Evolutionary conservation across 2,329 filamentous ascomycete species (phyloP), one percentile per base, ranked within the genome.

Genomic region (Knufia petricola): DNA sequence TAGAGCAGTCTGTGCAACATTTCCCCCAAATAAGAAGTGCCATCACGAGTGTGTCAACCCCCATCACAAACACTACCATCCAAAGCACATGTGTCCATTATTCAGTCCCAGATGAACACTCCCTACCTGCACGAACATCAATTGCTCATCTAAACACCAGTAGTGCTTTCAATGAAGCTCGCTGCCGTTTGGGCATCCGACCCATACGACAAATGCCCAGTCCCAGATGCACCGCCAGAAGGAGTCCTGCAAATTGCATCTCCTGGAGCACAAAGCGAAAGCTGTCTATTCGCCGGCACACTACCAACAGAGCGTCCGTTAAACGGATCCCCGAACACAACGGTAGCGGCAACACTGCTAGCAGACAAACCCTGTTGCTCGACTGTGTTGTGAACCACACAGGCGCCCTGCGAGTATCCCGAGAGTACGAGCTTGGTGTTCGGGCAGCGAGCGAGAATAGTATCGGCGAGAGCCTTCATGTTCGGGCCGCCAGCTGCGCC

Each of bases 341-440:
- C 57, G 19, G 58, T 59, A 42, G 51, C 53, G 44, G 45, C 37
- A 20, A 56, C 49, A 19, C 51, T 32, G 28, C 7, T 54, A 58
- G 37, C 56, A 53, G 4, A 61, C 55, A 41, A 62, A 60, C 4
- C 54, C 51, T 3, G 60, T 52, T 10, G 53, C 55, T 20, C 62
- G 7, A 69, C 70, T 1, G 68, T 69, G 23, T 72, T 70, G 60
- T 74, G 72, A 1, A 63, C 55, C 20, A 64, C 51, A 42, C 60
- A 55, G 2, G 58, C 62, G 1, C 62, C 62, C 49, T 64, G 61
- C 10, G 60, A 63, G 50, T 63, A 64, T 9, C 62, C 61, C 24
- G 59, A 12, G 23, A 64, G 46, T 6, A 63, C 59, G 12, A 64
- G 51, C 47, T 59, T 59, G 15, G 61, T 54, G 30, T 52, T 36